These are phyloP conservation scores for Trichophaea hybrida DNA, from an alignment of 2,329 filamentous ascomycete genomes.

Conservation along the genomic window DNA sequence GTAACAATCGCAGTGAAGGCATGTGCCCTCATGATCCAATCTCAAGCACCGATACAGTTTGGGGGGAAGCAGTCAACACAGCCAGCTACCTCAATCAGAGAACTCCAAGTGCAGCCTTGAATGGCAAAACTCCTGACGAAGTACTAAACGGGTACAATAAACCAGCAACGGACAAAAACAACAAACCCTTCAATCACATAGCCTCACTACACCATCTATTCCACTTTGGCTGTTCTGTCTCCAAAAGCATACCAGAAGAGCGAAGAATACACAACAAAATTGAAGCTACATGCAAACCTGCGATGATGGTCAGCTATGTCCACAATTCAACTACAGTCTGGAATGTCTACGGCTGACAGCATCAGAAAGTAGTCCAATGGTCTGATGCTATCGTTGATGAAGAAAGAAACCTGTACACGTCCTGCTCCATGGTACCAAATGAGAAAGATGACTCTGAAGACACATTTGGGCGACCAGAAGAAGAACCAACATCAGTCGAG, in stretches of 20 bases:
- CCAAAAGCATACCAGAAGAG: neutral
- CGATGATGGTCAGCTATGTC: neutral
- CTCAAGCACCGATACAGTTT: too few species aligned
- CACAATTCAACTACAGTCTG: neutral
- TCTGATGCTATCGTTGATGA: neutral
- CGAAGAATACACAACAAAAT: neutral
- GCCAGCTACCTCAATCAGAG: constrained; percentile 1
- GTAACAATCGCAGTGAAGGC: neutral
- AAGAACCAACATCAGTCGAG: too few species aligned
- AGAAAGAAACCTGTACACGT: neutral
- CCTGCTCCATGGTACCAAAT: neutral
- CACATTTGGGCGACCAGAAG: neutral
- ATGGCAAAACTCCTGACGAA: neutral
- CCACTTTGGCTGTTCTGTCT: neutral
- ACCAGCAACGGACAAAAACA: too few species aligned
- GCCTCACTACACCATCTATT: neutral
- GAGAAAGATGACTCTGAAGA: too few species aligned
- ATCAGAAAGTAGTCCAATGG: neutral
- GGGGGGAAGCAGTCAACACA: constrained; percentile 3
- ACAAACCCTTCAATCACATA: too few species aligned
- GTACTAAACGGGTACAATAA: neutral
- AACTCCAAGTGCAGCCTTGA: neutral
- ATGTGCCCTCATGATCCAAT: neutral
- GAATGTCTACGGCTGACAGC: neutral
- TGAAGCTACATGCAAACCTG: neutral